A percentile compares a stretch with the other conserved stretches of the same genome.
Conservation (phyloP, 352 stramenopile species). For the Paralagenidium karlingii region DNA sequence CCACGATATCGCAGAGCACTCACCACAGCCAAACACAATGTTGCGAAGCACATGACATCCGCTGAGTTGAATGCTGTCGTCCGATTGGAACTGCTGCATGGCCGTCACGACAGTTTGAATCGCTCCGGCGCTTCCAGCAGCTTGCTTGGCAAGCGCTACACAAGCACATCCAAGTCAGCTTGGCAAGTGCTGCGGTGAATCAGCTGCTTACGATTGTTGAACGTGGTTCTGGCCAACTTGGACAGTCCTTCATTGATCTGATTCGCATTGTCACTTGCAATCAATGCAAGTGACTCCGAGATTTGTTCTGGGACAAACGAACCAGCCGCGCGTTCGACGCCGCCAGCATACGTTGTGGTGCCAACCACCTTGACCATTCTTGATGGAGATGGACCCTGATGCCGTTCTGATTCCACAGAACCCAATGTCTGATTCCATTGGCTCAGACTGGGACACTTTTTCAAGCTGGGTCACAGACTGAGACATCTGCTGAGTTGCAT, state of each 20-base stretch:
- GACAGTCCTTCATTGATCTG: constrained; percentile 43
- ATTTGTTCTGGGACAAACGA: constrained; percentile 29
- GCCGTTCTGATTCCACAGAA: no score
- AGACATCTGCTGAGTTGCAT: no score
- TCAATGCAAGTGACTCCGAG: constrained; percentile 42
- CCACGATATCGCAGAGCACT: constrained; percentile 1
- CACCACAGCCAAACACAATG: constrained; percentile 52
- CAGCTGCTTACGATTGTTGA: constrained; percentile 54
- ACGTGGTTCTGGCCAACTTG: constrained; percentile 61
- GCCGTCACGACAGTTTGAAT: constrained; percentile 43
- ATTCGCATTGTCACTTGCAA: constrained; percentile 39
- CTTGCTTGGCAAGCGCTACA: constrained; percentile 52
- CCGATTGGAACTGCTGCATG: constrained; percentile 50
- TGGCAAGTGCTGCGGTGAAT: no score
- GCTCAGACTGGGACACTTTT: not conserved
- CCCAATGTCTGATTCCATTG: no score
- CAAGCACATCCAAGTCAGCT: not conserved
- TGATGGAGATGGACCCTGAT: no score
- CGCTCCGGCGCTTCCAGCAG: constrained; percentile 32
- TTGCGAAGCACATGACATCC: constrained; percentile 71
- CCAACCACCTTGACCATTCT: no score
- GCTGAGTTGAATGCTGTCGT: constrained; percentile 46
- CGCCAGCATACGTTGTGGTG: no score
- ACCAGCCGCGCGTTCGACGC: no score
- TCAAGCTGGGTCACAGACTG: not conserved